These are phyloP conservation scores for Auricularia sp. DNA, from an alignment of 768 basidiomycete species.

Conservation along the genomic window DNA sequence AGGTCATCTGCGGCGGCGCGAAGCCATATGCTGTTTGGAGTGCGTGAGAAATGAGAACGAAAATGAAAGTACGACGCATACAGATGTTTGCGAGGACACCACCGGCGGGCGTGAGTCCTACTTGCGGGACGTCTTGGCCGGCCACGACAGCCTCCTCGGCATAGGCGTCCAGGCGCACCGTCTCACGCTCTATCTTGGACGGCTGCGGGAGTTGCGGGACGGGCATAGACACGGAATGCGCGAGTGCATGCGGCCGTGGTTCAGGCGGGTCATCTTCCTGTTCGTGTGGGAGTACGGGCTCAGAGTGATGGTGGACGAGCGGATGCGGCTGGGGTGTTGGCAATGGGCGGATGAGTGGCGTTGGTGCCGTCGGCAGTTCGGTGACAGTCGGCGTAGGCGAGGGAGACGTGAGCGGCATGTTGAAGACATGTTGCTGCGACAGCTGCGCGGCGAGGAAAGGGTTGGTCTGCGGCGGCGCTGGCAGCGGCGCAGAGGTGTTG, in stretches of 20 bases:
- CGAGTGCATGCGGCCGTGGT: not conserved
- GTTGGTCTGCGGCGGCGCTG: not conserved
- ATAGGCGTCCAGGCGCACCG: not conserved
- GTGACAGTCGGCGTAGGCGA: not conserved
- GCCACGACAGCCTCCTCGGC: not conserved
- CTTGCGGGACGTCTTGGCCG: not conserved
- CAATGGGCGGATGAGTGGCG: not conserved
- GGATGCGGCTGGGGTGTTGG: not conserved
- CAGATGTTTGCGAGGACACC: conserved; percentile 46
- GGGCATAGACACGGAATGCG: not conserved
- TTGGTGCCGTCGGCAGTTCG: not conserved
- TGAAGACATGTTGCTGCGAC: not conserved
- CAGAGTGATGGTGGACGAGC: not conserved
- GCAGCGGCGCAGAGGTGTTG: not conserved
- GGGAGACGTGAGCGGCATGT: not conserved
- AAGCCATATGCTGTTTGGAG: conserved; percentile 56
- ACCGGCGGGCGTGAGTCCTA: conserved; percentile 32
- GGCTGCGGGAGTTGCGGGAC: not conserved
- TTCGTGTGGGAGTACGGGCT: not conserved
- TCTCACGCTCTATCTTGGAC: not conserved
- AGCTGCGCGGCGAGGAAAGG: not conserved
- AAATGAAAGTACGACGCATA: conserved; percentile 28
- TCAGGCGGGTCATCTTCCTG: not conserved
- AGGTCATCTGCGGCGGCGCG: conserved; percentile 42
- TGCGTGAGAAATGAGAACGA: not conserved